phyloP scores from a whole-genome alignment of 202 grass and related monocot genomes.

The Cymbopogon flexuosus region DNA sequence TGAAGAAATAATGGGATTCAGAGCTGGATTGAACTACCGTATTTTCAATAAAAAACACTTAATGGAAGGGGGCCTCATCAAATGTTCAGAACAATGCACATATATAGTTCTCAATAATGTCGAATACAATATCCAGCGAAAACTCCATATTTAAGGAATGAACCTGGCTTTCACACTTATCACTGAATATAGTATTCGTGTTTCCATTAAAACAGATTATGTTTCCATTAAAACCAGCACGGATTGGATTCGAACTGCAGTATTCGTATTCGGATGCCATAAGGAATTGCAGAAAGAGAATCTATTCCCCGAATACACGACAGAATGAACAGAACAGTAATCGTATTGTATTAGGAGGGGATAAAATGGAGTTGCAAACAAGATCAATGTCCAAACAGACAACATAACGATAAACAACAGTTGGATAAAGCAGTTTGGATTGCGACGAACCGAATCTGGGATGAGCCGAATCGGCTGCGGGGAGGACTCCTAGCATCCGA shows the following conservation, averaged over 20 bases:
- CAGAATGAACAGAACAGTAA: background rate
- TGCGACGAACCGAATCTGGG: background rate
- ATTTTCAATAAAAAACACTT: constrained; percentile 5
- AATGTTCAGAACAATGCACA: background rate
- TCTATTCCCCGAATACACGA: background rate
- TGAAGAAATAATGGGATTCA: background rate
- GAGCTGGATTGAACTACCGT: background rate
- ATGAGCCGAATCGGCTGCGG: background rate
- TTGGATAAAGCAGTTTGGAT: background rate
- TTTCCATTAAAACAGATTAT: background rate
- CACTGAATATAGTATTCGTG: background rate
- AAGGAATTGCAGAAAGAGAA: background rate
- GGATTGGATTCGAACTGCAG: background rate
- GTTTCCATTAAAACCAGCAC: background rate
- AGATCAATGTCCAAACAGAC: constrained; percentile 5
- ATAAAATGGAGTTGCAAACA: background rate
- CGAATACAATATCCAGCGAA: background rate
- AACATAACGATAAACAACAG: background rate
- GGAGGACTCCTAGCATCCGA: background rate
- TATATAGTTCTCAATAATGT: background rate
- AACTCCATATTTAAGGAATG: constrained; percentile 8
- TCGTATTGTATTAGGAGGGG: background rate
- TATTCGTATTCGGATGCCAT: background rate
- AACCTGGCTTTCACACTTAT: background rate
- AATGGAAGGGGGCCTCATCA: background rate